phyloP scores from a whole-genome alignment of 75 land plant species.

The Larix kaempferi region DNA sequence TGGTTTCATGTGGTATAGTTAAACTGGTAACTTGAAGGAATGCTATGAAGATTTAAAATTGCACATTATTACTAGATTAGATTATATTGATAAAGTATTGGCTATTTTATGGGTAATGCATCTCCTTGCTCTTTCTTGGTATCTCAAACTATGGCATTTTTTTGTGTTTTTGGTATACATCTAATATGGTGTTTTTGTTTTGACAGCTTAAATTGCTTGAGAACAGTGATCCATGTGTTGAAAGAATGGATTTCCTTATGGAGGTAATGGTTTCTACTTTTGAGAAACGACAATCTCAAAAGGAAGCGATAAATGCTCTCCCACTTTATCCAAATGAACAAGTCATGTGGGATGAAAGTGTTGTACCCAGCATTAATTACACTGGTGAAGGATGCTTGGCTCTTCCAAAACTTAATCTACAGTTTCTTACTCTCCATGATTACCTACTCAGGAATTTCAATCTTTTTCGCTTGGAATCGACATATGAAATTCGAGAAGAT shows the following conservation, averaged over 20 bases:
- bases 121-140: not conserved
- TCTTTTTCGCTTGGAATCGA: constrained; percentile 93
- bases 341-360: constrained; percentile 99
- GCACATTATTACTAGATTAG: not conserved
- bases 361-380: constrained; percentile 97
- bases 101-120: not conserved
- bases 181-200: not conserved
- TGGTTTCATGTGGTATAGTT: not conserved
- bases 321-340: constrained; percentile 97
- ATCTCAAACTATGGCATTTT: too few relatives aligned
- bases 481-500: constrained; percentile 98
- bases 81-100: not conserved
- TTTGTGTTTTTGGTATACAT: too few relatives aligned
- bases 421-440: constrained; percentile 97
- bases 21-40: not conserved
- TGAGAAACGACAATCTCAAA: constrained; percentile 93
- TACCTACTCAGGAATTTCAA: constrained; percentile 95
- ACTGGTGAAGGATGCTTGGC: constrained; percentile 98
- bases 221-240: constrained; percentile 66
- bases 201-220: constrained; percentile 79
- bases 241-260: constrained; percentile 70
- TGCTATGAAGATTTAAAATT: not conserved
- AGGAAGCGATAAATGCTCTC: constrained; percentile 94
- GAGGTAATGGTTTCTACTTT: constrained; percentile 91
- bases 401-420: constrained; percentile 93